A percentile compares a stretch with the other conserved stretches of the same genome.
These are phyloP conservation scores for Botrytis hyacinthi DNA, from an alignment of 2,329 filamentous ascomycete species.

Conservation along the genomic window DNA sequence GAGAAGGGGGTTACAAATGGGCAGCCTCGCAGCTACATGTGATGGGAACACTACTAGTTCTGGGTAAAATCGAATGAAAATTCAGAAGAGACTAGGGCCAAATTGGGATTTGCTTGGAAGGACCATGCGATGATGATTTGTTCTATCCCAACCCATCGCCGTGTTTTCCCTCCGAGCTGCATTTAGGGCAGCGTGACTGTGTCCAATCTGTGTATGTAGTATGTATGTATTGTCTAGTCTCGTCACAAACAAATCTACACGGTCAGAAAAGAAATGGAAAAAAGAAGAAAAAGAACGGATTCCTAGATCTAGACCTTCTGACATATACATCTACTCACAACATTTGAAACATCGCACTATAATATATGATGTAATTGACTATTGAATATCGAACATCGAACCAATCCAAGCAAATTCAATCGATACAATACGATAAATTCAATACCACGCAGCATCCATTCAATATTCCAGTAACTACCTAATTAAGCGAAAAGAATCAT, in stretches of 20 bases:
- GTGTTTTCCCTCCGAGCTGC: not conserved
- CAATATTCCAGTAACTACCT: not conserved
- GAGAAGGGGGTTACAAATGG: constrained; percentile 16
- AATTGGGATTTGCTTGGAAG: not conserved
- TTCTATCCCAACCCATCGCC: not conserved
- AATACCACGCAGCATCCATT: not conserved
- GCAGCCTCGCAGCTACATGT: not conserved
- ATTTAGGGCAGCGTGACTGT: not conserved
- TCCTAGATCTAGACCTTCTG: not conserved
- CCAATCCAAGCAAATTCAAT: not conserved
- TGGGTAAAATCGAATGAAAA: not conserved
- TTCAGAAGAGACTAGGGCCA: not conserved
- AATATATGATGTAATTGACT: not conserved
- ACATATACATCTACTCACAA: not conserved
- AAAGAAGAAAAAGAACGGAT: not conserved
- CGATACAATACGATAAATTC: not conserved
- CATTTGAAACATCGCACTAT: not conserved
- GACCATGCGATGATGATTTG: not conserved
- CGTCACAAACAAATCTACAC: not conserved
- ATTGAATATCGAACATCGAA: not conserved
- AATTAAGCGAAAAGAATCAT: not conserved
- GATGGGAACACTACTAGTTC: not conserved
- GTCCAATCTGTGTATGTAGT: not conserved
- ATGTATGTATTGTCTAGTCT: not conserved
- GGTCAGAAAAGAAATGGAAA: not conserved